Base-by-base conservation (phyloP, 163 green algal species). In the Volvox carteri region DNA sequence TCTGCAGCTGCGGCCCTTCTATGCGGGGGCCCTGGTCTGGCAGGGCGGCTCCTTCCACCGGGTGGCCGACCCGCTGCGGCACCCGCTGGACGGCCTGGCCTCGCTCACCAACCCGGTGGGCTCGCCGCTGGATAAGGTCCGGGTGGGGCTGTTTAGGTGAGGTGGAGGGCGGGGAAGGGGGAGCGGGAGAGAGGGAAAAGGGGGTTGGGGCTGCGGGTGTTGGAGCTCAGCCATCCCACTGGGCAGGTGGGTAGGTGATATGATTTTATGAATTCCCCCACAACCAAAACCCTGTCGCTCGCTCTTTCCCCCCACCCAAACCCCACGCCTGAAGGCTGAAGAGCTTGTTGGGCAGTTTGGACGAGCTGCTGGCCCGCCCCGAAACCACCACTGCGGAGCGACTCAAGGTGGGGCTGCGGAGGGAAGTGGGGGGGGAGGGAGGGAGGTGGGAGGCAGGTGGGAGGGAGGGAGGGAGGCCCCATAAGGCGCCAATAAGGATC, bases 1-100 rank as follows among this genome's bases (percentile, higher is more conserved):
- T 1, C 94, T 99, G 67, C 88, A 98, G 76, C 93, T 99, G 79
- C 48, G 94, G 73, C 93, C 96, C 77, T 99, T 99, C 86, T 99
- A 99, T 88, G 95, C 97, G 0, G 98, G 98, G 4, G 97, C 98
- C 1, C 81, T 96, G 46, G 98, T 90, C 85, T 92, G 68, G 41
- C 52, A 85, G 5, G 86, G 67, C 33, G 78, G 52, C 21, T 74
- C 33, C 18, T 96, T 91, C 37, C 93, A 96, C 76, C 84, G 84
- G 84, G 91, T 95, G 88, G 92, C 91, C 21, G 90, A 92, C 67
- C 90, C 93, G 0, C 54, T 97, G 44, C 87, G 96, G 25, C 97
- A 99, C 92, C 90, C 93, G 21, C 44, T 95, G 23, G 97, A 99
- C 79, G 96, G 93, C 0, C 42, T 99, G 12, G 72, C 70, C 39